Evolutionary conservation across 257 asterid genomes (phyloP), one percentile per base, ranked within the genome.

Genomic region (Thymus quinquecostatus): DNA sequence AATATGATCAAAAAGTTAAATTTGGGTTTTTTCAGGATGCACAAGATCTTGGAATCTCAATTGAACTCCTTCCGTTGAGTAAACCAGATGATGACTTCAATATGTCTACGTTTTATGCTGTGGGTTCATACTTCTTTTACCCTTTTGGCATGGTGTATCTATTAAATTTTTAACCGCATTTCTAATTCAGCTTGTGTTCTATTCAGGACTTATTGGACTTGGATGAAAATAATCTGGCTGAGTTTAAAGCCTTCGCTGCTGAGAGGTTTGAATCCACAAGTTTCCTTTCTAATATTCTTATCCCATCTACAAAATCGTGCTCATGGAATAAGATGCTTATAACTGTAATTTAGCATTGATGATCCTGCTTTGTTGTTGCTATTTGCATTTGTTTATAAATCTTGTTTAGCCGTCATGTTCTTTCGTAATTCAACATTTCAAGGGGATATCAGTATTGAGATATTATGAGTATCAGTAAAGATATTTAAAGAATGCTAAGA

Each of bases 31-130:
- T 82, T 73, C 90, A 93, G 98, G 99, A 94, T 84, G 90, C 97
- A 84, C 96, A 86, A 83, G 99, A 91, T 81, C 95, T 91, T 82
- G 91, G 91, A 82, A 89, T 94, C 77, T 83, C 91, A 64, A 88
- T 94, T 56, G 97, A 94, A 78, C 89, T 91, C 74, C 96, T 94
- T 11, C 99, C 99, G 66, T 84, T 94, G 77, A 88, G 88, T 75
- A 86, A 75, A 71, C 85, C 87, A 38, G 90, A 84, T 77, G 88
- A 86, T 10, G 96, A 94, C 76, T 94, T 94, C 88, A 88, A 91
- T 21, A 64, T 87, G 50, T 82, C 96, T 68, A 83, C 77, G 33
- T 94, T 91, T 77, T 94, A 94, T 87, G 93, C 96, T 78, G 98
- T 93, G 82, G 66, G 97, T 79, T 78, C 69, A 69, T 40, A 45